A percentile compares a stretch with the other conserved stretches of the same genome.
Evolutionary conservation across 495 filamentous ascomycete genomes (phyloP).

Genomic region (Daldinia caldariorum): DNA sequence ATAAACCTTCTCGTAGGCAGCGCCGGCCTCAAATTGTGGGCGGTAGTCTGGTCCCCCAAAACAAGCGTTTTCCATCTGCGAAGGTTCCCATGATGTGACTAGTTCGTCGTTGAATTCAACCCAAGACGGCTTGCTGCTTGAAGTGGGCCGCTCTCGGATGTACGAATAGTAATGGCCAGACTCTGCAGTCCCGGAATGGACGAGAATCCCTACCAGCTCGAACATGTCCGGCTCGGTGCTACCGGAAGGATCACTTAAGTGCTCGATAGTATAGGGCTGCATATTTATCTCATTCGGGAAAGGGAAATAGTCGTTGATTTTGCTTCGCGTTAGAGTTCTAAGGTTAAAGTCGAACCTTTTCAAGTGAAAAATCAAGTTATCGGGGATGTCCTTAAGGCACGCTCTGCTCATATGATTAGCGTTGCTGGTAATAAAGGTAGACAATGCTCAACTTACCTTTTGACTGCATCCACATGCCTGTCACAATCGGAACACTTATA

Average conservation of each 20-base stretch:
- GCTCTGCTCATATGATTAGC: slow-evolving; percentile 61
- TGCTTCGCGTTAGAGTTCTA: slow-evolving; percentile 81
- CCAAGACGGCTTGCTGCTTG: slow-evolving; percentile 67
- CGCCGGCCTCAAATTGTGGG: slow-evolving; percentile 55
- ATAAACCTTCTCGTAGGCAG: slow-evolving; percentile 71
- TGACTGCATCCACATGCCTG: slow-evolving; percentile 92
- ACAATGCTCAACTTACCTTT: slow-evolving; percentile 63
- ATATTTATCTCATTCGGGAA: slow-evolving; percentile 90
- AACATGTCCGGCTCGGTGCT: slow-evolving; percentile 74
- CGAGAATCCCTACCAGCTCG: slow-evolving; percentile 89
- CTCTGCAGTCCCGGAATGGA: slow-evolving; percentile 92
- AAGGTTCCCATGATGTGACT: slow-evolving; percentile 78
- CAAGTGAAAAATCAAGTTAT: slow-evolving; percentile 94
- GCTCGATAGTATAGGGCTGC: slow-evolving; percentile 86
- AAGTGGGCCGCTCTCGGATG: slow-evolving; percentile 79
- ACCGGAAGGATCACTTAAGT: slow-evolving; percentile 73
- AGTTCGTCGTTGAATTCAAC: slow-evolving; percentile 93
- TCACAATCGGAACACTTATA: slow-evolving; percentile 95
- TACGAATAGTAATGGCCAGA: slow-evolving; percentile 98
- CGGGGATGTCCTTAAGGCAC: slow-evolving; percentile 91
- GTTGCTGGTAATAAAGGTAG: not conserved
- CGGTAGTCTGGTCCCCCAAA: slow-evolving; percentile 78
- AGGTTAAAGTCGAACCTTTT: slow-evolving; percentile 98
- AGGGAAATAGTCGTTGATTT: slow-evolving; percentile 94
- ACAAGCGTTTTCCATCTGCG: slow-evolving; percentile 75